Evolutionary conservation across 331 rosid genomes (phyloP).

Genomic region (Phaseolus coccineus): DNA sequence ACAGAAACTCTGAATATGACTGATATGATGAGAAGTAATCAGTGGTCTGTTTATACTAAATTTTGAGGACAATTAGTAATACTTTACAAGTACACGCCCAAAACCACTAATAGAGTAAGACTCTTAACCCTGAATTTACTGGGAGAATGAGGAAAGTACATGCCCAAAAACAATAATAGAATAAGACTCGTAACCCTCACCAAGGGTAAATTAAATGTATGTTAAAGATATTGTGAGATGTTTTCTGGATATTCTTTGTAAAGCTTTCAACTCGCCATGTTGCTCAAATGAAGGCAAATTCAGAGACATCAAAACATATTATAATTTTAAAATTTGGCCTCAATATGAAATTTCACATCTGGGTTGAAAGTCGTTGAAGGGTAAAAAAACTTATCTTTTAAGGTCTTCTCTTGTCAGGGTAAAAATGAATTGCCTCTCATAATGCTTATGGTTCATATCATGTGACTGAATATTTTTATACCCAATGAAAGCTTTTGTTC

Average conservation of each 20-base stretch:
- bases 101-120: background rate
- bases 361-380: conserved; percentile 8
- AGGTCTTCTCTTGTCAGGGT: no score
- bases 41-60: background rate
- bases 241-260: background rate
- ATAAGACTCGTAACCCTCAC: background rate
- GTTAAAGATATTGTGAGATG: background rate
- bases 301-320: background rate
- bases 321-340: conserved; percentile 4
- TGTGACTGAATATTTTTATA: background rate
- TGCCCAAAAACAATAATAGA: conserved; percentile 5
- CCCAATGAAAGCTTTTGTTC: conserved; percentile 1
- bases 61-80: background rate
- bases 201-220: background rate
- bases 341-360: conserved; percentile 12
- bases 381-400: background rate
- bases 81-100: conserved; percentile 1
- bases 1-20: background rate
- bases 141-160: background rate
- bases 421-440: background rate
- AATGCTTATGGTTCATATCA: background rate
- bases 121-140: no score
- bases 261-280: conserved; percentile 11
- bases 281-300: conserved; percentile 18
- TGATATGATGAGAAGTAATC: background rate